Conservation (phyloP, 2,329 filamentous ascomycete species). For the Colletotrichum spinosum region DNA sequence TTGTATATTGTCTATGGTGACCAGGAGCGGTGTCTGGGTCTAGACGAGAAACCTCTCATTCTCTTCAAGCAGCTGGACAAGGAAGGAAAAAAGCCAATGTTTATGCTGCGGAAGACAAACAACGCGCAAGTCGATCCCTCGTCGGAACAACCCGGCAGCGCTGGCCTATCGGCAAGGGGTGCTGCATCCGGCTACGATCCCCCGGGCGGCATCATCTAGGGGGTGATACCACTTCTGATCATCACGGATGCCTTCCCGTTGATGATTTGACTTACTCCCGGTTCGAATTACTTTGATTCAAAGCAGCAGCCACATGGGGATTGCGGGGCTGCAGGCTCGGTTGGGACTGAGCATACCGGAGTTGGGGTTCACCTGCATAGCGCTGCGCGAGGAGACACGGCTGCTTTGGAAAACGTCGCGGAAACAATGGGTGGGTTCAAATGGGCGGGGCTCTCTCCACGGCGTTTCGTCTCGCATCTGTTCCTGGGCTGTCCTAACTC, state of each 20-base stretch:
- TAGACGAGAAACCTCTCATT: conserved; percentile 94
- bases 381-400: conserved; percentile 32
- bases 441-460: conserved; percentile 28
- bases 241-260: conserved; percentile 24
- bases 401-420: conserved; percentile 34
- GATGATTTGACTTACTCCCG: conserved; percentile 31
- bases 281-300: conserved; percentile 18
- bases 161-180: conserved; percentile 60
- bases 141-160: conserved; percentile 63
- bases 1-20: conserved; percentile 99
- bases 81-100: conserved; percentile 99
- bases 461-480: conserved; percentile 35
- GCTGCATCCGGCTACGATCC: conserved; percentile 64
- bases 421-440: conserved; percentile 30
- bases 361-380: conserved; percentile 38
- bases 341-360: conserved; percentile 32
- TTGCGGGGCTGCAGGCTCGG: conserved; percentile 27
- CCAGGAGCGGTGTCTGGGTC: conserved; percentile 90
- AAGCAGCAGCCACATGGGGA: conserved; percentile 12
- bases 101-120: conserved; percentile 86
- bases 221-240: conserved; percentile 34
- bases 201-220: conserved; percentile 69
- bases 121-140: conserved; percentile 60
- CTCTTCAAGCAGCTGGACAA: conserved; percentile 97
- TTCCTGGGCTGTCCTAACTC: conserved; percentile 30